Evolutionary conservation across 805 yeast species (phyloP), one percentile per base, ranked within the genome.

Genomic region (Cyberlindnera galapagoensis): DNA sequence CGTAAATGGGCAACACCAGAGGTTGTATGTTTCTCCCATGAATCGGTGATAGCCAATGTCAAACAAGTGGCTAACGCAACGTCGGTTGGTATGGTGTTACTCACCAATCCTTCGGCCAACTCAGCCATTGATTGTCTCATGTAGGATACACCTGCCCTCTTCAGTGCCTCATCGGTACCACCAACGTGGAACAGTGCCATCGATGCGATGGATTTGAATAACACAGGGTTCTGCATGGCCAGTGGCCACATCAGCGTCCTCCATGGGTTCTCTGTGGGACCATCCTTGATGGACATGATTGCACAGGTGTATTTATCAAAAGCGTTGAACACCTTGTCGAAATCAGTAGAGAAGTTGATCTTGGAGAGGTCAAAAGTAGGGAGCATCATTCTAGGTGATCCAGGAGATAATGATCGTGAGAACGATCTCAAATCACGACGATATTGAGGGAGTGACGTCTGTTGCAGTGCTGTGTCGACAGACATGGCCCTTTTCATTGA

Each of bases 261-360:
- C 86, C 86, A 79, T 6, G 85, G 86, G 44, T 79, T 78, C 39
- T 76, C 83, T 3, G 68, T 54, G 0, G 74, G 74, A 0, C 82
- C 83, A 40, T 75, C 71, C 42, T 73, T 76, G 35, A 78, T 74
- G 6, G 81, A 72, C 71, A 79, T 65, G 32, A 78, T 67, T 3
- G 64, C 65, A 36, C 71, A 67, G 1, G 74, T 69, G 40, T 65
- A 60, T 26, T 62, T 54, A 35, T 67, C 70, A 41, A 66, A 70
- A 5, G 67, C 49, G 8, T 47, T 43, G 26, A 47, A 52, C 11
- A 56, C 54, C 21, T 32, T 34, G 6, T 48, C 46, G 26, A 45
- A 44, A 12, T 42, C 44, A 1, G 30, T 17, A 20, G 24, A 10
- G 12, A 27, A 21, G 24, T 18, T 24, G 17, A 25, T 11, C 12